A percentile compares a stretch with the other conserved stretches of the same genome.
phyloP scores from a whole-genome alignment of 169 alveolate genomes.

The Eimeria acervulina region DNA sequence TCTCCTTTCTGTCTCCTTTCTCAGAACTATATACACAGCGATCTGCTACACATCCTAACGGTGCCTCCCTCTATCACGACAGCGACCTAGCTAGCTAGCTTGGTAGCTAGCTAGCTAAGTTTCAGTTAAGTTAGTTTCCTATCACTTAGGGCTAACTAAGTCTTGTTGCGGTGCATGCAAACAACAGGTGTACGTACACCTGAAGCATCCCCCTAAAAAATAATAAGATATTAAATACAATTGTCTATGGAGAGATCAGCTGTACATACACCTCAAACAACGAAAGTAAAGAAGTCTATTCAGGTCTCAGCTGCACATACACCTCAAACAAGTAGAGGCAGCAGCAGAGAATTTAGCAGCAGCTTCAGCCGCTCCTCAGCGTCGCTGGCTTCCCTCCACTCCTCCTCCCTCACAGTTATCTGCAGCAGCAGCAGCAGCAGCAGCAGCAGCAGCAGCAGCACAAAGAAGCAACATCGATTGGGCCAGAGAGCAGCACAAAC shows the following conservation, averaged over 20 bases:
- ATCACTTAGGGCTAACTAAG: too few relatives aligned
- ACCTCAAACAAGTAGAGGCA: background rate
- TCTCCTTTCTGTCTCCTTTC: background rate
- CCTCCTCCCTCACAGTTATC: background rate
- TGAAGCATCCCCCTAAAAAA: background rate
- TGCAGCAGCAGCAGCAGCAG: slow-evolving; percentile 35
- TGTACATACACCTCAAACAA: background rate
- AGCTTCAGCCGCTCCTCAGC: background rate
- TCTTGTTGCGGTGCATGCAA: background rate
- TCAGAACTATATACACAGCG: background rate
- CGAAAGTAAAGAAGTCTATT: background rate
- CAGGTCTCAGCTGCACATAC: background rate
- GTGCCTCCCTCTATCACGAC: too few relatives aligned
- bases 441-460: slow-evolving; percentile 9
- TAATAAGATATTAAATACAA: background rate
- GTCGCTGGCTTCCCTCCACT: background rate
- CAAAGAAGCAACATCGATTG: too few relatives aligned
- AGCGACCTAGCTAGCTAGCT: background rate
- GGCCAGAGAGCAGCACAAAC: too few relatives aligned
- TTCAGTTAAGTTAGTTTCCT: background rate
- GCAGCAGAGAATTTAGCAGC: background rate
- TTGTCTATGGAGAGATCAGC: background rate
- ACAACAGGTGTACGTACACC: slow-evolving; percentile 11
- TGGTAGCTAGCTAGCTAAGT: background rate
- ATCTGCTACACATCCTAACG: background rate